Base-by-base conservation (phyloP, 768 basidiomycete species). In the Pisolithus microcarpus region DNA sequence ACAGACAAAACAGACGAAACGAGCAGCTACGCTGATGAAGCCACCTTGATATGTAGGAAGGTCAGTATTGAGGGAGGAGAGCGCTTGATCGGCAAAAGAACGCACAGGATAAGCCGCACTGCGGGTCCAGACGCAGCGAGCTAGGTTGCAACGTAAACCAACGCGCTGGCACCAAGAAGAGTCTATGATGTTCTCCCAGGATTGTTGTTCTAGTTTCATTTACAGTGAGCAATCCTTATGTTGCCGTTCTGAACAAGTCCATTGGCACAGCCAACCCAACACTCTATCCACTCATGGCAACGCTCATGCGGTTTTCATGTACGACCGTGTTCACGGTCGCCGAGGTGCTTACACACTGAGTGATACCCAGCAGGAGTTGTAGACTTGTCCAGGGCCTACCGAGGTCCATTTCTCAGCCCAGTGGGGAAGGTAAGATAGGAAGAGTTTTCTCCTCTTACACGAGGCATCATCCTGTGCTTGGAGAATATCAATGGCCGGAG, bases 261-360 rank as follows among this genome's bases (percentile, higher is more conserved):
- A 49, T 74, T 73, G 1, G 79, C 81, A 56, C 84, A 89, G 4
- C 82, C 79, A 7, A 86, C 71, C 87, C 88, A 92, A 57, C 82
- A 84, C 49, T 80, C 77, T 28, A 88, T 72, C 73, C 87, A 79
- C 24, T 65, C 61, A 57, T 80, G 23, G 80, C 74, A 46, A 77
- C 74, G 26, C 53, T 52, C 9, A 55, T 43, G 44, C 63, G 57
- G 50, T 56, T 50, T 45, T 63, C 57, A 21, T 57, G 56, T 9
- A 45, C 51, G 56, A 16, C 51, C 53, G 16, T 58, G 40, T 28
- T 60, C 56, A n/a, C 61, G 60, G 21, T 71, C 72, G 44, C 64
- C 61, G 61, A 81, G 65, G 67, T 73, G 65, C 67, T 73, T 64
- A 66, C 72, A 79, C 10, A 84, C 66, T 21, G 82, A 71, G 5